Percentiles rank a stretch among this genome's conserved stretches.
phyloP scores from a whole-genome alignment of 2,329 filamentous ascomycete species.

The Sphaceloma murrayae region DNA sequence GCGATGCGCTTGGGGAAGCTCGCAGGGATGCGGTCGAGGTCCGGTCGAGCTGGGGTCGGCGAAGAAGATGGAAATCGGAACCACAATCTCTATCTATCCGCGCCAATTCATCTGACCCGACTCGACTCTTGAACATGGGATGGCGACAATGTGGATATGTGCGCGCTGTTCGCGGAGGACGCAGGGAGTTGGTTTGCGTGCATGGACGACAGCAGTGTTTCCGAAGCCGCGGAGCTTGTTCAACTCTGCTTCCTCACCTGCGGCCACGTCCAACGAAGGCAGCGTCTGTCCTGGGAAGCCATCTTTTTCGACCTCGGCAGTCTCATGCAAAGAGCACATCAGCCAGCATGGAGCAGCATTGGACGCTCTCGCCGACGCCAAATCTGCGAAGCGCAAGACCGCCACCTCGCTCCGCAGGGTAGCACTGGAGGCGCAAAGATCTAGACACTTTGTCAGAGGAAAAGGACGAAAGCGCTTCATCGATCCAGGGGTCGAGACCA shows the following conservation, averaged over 20 bases:
- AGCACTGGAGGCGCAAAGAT: conserved; percentile 71
- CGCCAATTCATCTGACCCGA: conserved; percentile 5
- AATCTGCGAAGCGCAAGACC: conserved; percentile 41
- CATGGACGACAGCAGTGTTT: conserved; percentile 2
- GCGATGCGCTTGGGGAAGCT: not conserved
- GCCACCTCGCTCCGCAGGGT: conserved; percentile 75
- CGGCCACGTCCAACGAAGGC: not conserved
- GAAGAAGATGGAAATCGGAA: not conserved
- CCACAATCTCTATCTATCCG: not conserved
- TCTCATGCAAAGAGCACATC: not conserved
- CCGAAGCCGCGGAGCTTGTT: conserved; percentile 5
- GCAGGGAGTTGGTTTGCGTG: not conserved
- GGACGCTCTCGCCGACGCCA: conserved; percentile 11
- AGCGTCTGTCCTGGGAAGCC: too few species aligned
- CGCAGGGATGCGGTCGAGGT: not conserved
- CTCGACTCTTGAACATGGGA: not conserved
- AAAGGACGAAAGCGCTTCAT: conserved; percentile 36
- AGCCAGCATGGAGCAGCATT: not conserved
- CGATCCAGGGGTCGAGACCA: conserved; percentile 39
- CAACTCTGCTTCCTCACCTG: not conserved
- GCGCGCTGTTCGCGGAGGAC: not conserved
- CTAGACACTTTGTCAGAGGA: conserved; percentile 44
- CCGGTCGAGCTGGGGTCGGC: conserved; percentile 5
- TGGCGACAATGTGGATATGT: conserved; percentile 15
- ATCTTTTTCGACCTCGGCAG: not conserved